phyloP scores from a whole-genome alignment of 441 rosid genomes.

The Populus tomentosa region DNA sequence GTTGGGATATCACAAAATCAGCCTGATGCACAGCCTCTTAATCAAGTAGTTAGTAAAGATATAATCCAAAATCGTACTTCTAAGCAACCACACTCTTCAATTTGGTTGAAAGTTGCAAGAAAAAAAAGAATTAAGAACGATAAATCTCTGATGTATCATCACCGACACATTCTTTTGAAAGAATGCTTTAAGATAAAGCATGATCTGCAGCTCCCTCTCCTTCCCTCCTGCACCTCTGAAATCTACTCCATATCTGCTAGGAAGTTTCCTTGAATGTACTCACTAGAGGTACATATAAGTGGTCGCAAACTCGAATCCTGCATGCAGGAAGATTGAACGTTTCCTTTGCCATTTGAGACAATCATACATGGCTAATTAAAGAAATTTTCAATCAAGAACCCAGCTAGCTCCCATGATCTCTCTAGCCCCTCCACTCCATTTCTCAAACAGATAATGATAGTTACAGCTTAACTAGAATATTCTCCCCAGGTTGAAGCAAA shows the following conservation, averaged over 20 bases:
- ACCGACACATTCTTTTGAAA: neutral
- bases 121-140: neutral
- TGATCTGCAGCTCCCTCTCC: neutral
- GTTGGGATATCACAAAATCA: neutral
- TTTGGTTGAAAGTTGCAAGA: neutral
- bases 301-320: conserved; percentile 10
- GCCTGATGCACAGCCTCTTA: neutral
- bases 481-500: neutral
- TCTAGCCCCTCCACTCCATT: neutral
- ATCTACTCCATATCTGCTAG: conserved; percentile 3
- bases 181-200: neutral
- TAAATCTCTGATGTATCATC: neutral
- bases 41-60: neutral
- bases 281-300: conserved; percentile 21
- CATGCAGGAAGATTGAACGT: neutral
- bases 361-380: neutral
- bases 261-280: conserved; percentile 35
- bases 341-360: conserved; percentile 2
- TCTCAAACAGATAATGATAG: neutral
- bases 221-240: neutral
- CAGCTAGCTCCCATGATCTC: neutral
- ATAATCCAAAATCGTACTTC: neutral
- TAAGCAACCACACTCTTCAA: neutral
- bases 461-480: neutral
- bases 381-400: neutral